Percentiles rank a stretch among this genome's conserved stretches.
Evolutionary conservation across 371 early-diverging fungal species (phyloP).

Genomic region (Syncephalastrum contaminatum): DNA sequence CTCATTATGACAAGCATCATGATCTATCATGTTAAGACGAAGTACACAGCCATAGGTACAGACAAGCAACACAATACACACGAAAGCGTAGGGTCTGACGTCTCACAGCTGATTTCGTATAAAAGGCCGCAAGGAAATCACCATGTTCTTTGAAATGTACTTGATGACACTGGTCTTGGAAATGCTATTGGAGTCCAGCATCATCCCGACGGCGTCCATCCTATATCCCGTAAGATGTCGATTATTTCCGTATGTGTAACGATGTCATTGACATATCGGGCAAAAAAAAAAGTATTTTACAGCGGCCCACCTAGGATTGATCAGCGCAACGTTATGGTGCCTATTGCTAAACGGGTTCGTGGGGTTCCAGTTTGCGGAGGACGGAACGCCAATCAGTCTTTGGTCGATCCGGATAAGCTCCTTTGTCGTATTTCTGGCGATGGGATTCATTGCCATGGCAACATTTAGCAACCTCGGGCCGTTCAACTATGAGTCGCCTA

Average conservation of each 20-base stretch:
- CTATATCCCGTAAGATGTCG: slow-evolving; percentile 66
- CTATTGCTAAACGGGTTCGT: slow-evolving; percentile 88
- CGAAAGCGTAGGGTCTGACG: slow-evolving; percentile 15
- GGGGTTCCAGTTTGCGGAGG: slow-evolving; percentile 91
- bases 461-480: slow-evolving; percentile 71
- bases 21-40: slow-evolving; percentile 87
- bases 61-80: background rate
- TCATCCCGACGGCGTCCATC: slow-evolving; percentile 73
- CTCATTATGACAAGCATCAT: slow-evolving; percentile 86
- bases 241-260: background rate
- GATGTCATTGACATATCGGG: background rate
- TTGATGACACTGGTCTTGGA: slow-evolving; percentile 68
- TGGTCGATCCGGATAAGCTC: slow-evolving; percentile 73
- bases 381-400: slow-evolving; percentile 76
- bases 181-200: slow-evolving; percentile 75
- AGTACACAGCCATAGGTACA: slow-evolving; percentile 90
- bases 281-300: slow-evolving; percentile 65
- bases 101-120: slow-evolving; percentile 4
- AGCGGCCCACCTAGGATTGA: slow-evolving; percentile 72
- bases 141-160: slow-evolving; percentile 89
- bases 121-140: slow-evolving; percentile 85
- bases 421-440: slow-evolving; percentile 58
- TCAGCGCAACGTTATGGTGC: slow-evolving; percentile 77
- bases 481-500: slow-evolving; percentile 60
- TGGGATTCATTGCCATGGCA: slow-evolving; percentile 70